Percentiles rank a stretch among this genome's conserved stretches.
Conservation (phyloP, 2,329 filamentous ascomycete genomes). For the Akanthomyces uredinophilus region DNA sequence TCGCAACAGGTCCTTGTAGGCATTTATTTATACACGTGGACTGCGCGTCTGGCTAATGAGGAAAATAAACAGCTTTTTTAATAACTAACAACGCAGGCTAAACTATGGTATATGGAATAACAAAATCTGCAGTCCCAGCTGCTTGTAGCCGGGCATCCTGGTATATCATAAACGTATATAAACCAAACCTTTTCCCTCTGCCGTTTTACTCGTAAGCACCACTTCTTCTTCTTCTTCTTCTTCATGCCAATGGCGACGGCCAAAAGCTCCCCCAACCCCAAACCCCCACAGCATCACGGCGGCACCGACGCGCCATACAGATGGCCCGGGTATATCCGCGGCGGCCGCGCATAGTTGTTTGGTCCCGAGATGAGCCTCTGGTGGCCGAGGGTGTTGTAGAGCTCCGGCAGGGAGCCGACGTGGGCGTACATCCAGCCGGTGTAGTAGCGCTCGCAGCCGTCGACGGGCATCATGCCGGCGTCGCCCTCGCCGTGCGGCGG, state of each 20-base stretch:
- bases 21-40: background rate
- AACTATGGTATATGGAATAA: conserved; percentile 10
- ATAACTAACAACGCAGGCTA: conserved; percentile 6
- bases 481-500: background rate
- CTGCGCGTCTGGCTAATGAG: background rate
- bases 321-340: conserved; percentile 12
- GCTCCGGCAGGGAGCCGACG: conserved; percentile 12
- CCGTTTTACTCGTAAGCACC: no score
- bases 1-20: no score
- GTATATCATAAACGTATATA: background rate
- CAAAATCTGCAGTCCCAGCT: conserved; percentile 1
- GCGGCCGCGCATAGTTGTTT: conserved; percentile 10
- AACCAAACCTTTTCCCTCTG: no score
- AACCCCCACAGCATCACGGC: background rate
- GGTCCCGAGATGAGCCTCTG: conserved; percentile 10
- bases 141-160: background rate
- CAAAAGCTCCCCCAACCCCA: no score
- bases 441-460: conserved; percentile 13
- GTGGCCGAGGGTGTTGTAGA: conserved; percentile 14
- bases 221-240: no score
- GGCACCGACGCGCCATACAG: conserved; percentile 10
- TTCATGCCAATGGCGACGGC: no score
- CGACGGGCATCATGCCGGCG: background rate
- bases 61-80: background rate
- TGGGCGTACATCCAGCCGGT: conserved; percentile 15